Conservation (phyloP, 2,329 filamentous ascomycete genomes). For the Ophiostoma ulmi region DNA sequence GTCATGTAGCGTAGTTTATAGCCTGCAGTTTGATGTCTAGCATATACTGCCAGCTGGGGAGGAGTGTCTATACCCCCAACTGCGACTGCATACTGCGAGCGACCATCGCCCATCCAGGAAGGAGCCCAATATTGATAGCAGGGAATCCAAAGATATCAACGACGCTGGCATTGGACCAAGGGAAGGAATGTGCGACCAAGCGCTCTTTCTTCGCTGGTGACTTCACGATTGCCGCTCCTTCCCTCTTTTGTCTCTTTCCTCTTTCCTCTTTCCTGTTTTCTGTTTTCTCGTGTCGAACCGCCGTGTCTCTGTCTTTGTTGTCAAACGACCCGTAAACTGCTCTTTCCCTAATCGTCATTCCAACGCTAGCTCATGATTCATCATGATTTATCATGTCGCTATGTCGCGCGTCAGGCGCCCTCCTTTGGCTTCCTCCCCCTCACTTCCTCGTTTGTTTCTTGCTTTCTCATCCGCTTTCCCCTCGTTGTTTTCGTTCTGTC, state of each 20-base stretch:
- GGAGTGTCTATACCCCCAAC: neutral
- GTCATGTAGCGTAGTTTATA: neutral
- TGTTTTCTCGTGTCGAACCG: neutral
- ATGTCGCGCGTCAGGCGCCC: conserved; percentile 8
- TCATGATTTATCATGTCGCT: neutral
- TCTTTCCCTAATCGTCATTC: conserved; percentile 4
- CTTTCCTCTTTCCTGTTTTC: too few species aligned
- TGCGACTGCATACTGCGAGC: neutral
- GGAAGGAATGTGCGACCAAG: conserved; percentile 5
- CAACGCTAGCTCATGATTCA: neutral
- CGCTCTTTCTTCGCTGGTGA: conserved; percentile 6
- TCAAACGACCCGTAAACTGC: neutral
- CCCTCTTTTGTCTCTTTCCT: neutral
- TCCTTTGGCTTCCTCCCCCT: neutral
- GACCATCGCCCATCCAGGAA: neutral
- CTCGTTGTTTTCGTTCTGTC: neutral
- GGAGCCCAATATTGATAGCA: neutral
- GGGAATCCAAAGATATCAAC: neutral
- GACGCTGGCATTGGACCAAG: neutral
- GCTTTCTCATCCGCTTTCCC: neutral
- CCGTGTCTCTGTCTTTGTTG: neutral
- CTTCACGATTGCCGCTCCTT: neutral
- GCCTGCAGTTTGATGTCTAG: neutral
- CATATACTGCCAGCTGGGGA: neutral
- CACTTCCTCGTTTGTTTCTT: neutral